A percentile compares a stretch with the other conserved stretches of the same genome.
phyloP scores from a whole-genome alignment of 306 rosid genomes.

The Mimosa pudica region DNA sequence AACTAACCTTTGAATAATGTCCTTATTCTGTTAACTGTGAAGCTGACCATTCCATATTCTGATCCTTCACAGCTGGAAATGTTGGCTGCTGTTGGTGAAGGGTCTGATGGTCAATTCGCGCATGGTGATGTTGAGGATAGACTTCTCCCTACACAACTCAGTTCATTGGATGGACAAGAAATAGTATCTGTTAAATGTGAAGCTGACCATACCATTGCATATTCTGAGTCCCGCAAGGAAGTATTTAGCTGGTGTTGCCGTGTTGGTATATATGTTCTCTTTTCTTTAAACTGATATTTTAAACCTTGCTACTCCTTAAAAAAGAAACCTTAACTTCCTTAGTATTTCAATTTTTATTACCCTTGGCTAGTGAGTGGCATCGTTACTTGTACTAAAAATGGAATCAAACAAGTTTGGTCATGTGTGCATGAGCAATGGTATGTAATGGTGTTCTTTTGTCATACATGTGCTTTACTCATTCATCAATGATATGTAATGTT shows the following conservation, averaged over 20 bases:
- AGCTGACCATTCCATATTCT: too few species aligned
- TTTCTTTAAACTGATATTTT: conserved; percentile 22
- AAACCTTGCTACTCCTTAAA: background rate
- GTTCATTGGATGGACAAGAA: conserved; percentile 77
- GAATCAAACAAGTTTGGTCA: background rate
- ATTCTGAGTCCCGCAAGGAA: conserved; percentile 61
- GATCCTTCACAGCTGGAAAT: too few species aligned
- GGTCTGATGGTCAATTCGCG: conserved; percentile 87
- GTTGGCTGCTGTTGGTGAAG: conserved; percentile 42
- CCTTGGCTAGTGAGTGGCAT: background rate
- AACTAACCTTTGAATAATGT: too few species aligned
- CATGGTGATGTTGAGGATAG: conserved; percentile 92
- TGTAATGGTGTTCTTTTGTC: background rate
- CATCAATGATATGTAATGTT: too few species aligned
- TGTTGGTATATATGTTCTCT: conserved; percentile 70
- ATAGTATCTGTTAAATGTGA: conserved; percentile 81
- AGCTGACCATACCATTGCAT: conserved; percentile 92
- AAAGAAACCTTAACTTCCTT: background rate
- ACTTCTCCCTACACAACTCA: conserved; percentile 66
- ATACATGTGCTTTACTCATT: background rate
- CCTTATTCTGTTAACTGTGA: too few species aligned
- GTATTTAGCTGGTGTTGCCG: conserved; percentile 67
- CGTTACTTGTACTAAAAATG: conserved; percentile 21
- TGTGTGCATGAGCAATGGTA: too few species aligned
- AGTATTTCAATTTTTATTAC: background rate